phyloP scores from a whole-genome alignment of 169 alveolate species.

The Toxoplasma gondii region DNA sequence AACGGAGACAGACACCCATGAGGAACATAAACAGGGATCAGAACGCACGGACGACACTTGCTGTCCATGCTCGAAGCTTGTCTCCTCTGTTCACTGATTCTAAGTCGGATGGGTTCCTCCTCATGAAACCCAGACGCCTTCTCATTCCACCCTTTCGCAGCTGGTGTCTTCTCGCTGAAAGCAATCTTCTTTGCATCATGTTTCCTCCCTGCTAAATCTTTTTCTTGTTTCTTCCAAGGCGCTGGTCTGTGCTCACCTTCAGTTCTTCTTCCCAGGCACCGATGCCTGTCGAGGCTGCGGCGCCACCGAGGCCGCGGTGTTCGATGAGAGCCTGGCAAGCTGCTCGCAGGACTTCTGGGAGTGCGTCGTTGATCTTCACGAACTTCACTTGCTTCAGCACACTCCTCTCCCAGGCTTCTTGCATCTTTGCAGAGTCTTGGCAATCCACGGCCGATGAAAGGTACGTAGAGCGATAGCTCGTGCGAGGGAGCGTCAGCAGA shows the following conservation, averaged over 20 bases:
- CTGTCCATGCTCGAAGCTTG: too few species aligned
- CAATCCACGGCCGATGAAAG: conserved; percentile 38
- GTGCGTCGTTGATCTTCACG: conserved; percentile 11
- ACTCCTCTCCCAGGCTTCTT: conserved; percentile 32
- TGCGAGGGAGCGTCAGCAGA: conserved; percentile 33
- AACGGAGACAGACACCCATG: too few species aligned
- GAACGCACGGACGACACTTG: too few species aligned
- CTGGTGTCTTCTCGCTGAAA: too few species aligned
- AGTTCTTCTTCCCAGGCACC: conserved; percentile 66
- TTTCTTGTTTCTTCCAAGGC: too few species aligned
- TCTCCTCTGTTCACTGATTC: too few species aligned
- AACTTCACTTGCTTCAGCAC: conserved; percentile 54
- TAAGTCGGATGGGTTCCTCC: too few species aligned
- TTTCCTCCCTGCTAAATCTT: too few species aligned
- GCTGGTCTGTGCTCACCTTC: conserved; percentile 9
- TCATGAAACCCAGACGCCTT: too few species aligned
- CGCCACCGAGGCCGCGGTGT: conserved; percentile 35
- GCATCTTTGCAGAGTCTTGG: conserved; percentile 15
- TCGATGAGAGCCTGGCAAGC: conserved; percentile 50
- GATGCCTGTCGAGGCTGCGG: conserved; percentile 10
- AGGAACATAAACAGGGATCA: too few species aligned
- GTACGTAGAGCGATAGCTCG: conserved; percentile 28
- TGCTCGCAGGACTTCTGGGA: conserved; percentile 47
- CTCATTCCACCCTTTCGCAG: too few species aligned
- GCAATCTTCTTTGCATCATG: too few species aligned